These are phyloP conservation scores for Pneumocystis murina DNA, from an alignment of 1,139 yeast genomes.

Conservation along the genomic window DNA sequence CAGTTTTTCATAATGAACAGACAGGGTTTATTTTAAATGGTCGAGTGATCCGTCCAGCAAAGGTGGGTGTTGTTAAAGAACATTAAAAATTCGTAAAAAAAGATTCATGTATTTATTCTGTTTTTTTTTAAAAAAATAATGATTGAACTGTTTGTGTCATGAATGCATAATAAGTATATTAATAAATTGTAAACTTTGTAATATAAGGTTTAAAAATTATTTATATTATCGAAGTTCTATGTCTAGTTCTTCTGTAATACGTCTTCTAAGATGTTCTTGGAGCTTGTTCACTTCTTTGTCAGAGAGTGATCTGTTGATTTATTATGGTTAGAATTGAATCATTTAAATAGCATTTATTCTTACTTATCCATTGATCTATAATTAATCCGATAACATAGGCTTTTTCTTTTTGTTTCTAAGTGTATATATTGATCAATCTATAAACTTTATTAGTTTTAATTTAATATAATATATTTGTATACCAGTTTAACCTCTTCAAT, in stretches of 20 bases:
- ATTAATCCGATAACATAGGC: slow-evolving; percentile 78
- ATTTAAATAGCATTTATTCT: not conserved
- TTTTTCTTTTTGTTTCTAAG: slow-evolving; percentile 61
- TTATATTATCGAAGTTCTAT: slow-evolving; percentile 44
- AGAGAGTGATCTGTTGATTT: slow-evolving; percentile 45
- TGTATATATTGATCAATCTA: slow-evolving; percentile 58
- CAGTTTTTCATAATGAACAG: slow-evolving; percentile 87
- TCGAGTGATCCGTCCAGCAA: slow-evolving; percentile 88
- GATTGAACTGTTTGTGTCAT: not conserved
- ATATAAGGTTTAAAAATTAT: not conserved
- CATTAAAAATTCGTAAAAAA: not conserved
- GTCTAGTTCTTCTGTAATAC: slow-evolving; percentile 27
- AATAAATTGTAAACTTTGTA: not conserved
- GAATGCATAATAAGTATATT: not conserved
- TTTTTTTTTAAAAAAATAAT: not conserved
- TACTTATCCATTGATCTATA: slow-evolving; percentile 79
- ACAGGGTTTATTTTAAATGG: slow-evolving; percentile 75
- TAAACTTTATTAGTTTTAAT: not conserved
- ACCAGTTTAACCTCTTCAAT: slow-evolving; percentile 64
- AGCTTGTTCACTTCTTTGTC: slow-evolving; percentile 62
- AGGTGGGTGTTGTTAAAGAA: slow-evolving; percentile 81
- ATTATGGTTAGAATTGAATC: not conserved
- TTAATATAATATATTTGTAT: slow-evolving; percentile 21
- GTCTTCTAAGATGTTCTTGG: slow-evolving; percentile 47
- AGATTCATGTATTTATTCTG: slow-evolving; percentile 2